Evolutionary conservation across 768 basidiomycete species (phyloP).

Genomic region (Russula griseocarnosa): DNA sequence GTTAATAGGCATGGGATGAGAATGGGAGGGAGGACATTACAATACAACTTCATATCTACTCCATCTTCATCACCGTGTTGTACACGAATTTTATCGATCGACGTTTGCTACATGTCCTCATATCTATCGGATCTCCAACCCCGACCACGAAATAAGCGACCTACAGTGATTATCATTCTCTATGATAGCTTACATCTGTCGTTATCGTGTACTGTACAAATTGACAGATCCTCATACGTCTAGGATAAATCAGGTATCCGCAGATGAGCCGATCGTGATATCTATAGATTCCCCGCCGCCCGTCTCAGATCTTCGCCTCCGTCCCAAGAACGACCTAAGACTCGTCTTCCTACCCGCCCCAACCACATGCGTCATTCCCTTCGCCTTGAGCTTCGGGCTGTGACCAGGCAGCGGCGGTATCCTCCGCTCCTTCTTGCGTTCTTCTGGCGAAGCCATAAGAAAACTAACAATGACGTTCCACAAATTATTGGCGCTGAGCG

Average conservation of each 20-base stretch:
- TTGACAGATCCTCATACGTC: not conserved
- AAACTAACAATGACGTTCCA: slow-evolving; percentile 67
- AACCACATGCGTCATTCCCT: not conserved
- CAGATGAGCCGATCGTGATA: not conserved
- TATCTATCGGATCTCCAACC: too few species aligned
- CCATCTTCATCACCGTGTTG: too few species aligned
- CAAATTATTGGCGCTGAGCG: slow-evolving; percentile 63
- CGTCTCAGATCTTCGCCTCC: not conserved
- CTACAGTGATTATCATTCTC: too few species aligned
- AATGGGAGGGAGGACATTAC: too few species aligned
- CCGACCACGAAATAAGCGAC: too few species aligned
- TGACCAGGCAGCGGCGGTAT: not conserved
- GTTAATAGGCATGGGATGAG: too few species aligned
- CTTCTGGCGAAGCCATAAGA: slow-evolving; percentile 52
- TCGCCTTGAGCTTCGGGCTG: not conserved
- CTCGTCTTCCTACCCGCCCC: not conserved
- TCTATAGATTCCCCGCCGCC: not conserved
- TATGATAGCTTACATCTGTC: too few species aligned
- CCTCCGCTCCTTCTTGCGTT: slow-evolving; percentile 19
- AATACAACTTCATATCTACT: too few species aligned
- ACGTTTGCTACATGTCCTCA: too few species aligned
- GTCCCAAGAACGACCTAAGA: slow-evolving; percentile 4
- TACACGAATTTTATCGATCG: too few species aligned
- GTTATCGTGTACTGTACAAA: not conserved
- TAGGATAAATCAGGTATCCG: not conserved